Evolutionary conservation across 2,329 filamentous ascomycete species (phyloP), one percentile per base, ranked within the genome.

Genomic region (Ophiostoma perfectum): DNA sequence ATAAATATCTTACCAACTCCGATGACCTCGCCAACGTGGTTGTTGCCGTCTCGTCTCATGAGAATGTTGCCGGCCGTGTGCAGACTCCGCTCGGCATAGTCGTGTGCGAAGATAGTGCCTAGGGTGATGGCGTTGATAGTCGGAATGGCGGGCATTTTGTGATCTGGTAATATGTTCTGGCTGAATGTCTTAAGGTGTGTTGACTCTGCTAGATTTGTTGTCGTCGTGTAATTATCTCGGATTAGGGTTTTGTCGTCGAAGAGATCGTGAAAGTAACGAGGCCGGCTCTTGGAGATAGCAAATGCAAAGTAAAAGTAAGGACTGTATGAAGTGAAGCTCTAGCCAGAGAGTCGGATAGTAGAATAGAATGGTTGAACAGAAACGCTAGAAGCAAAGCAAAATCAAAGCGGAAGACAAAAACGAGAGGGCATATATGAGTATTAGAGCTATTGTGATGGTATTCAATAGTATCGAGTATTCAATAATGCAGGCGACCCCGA

Each of bases 11-110:
- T 3, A 70, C 68, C 60, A 41, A 70, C 68, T 1, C 38, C 68
- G 38, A 70, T 58, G 14, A 70, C 68, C 36, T 70, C 68, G 3
- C n/a, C 68, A 16, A 70, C 27, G 64, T 70, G 68, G 66, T 70
- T 70, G 64, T 70, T 42, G 3, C 52, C 62, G 47, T 52, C 64
- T 58, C 68, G 52, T 58, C 68, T 64, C 9, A 70, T 47, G 3
- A 70, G 9, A 16, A 70, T 39, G 45, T 67, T 58, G 27, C 64
- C 55, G 9, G 49, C 55, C 5, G 63, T 63, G 39, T 70, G 55
- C 14, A 68, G 55, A 11, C 39, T 67, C 8, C 66, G 68, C 14
- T 66, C 12, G 18, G 45, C 55, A 64, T 64, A 64, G 39, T 64
- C 62, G 5, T 64, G 63, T 27, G 63, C 63, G 12, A 64, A 42